Evolutionary conservation across 257 asterid species (phyloP).

Genomic region (Ocimum tenuiflorum): DNA sequence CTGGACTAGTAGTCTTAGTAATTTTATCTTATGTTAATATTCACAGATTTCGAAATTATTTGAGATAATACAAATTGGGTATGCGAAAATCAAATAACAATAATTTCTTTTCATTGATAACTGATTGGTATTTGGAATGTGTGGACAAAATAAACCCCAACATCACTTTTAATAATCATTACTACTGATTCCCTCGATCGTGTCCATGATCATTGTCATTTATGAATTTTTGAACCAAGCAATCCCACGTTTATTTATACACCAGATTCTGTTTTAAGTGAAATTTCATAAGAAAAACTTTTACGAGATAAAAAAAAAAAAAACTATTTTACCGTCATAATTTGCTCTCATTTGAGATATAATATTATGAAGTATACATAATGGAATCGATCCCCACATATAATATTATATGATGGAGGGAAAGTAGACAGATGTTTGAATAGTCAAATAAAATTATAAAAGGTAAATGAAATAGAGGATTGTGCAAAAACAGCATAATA

Average conservation of each 20-base stretch:
- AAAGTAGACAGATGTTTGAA: neutral
- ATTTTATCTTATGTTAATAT: no score
- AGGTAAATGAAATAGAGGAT: neutral
- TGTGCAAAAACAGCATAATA: neutral
- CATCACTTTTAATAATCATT: neutral
- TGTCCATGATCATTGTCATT: neutral
- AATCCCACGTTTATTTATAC: neutral
- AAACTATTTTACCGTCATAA: no score
- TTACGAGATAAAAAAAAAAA: no score
- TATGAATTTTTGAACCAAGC: neutral
- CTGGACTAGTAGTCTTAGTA: no score
- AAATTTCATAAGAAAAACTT: no score
- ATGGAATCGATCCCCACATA: no score
- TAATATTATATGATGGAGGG: neutral
- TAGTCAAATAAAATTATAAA: neutral
- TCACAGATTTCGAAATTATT: no score
- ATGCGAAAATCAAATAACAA: no score
- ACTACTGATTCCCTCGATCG: neutral
- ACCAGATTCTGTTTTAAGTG: no score
- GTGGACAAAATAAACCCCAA: neutral
- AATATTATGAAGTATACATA: no score
- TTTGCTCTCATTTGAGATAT: no score
- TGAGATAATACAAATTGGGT: no score
- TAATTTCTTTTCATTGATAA: neutral
- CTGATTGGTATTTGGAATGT: neutral